These are phyloP conservation scores for Knoxia roxburghii DNA, from an alignment of 257 asterid species.

Conservation along the genomic window DNA sequence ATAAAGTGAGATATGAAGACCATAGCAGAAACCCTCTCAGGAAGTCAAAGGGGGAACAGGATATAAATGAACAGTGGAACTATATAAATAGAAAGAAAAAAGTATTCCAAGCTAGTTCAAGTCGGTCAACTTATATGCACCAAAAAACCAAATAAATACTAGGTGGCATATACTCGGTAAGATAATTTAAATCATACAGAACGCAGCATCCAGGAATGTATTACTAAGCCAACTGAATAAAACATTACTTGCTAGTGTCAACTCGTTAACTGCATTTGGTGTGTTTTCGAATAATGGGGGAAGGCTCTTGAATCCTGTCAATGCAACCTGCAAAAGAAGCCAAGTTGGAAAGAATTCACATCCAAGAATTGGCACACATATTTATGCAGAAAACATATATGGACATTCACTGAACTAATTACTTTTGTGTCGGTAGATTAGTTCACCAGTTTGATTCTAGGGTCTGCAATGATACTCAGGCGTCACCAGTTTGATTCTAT, in stretches of 20 bases:
- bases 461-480: neutral
- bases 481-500: neutral
- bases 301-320: slow-evolving; percentile 42
- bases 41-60: neutral
- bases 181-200: neutral
- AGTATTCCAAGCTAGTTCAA: neutral
- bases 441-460: neutral
- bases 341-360: neutral
- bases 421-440: neutral
- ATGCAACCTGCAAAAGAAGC: slow-evolving; percentile 31
- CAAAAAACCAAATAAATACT: neutral
- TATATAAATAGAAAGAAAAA: neutral
- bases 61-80: neutral
- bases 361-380: neutral
- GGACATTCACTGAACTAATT: neutral
- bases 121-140: neutral
- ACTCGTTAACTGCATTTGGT: slow-evolving; percentile 34
- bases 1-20: neutral
- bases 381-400: neutral
- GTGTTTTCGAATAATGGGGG: slow-evolving; percentile 50
- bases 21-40: neutral
- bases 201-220: neutral
- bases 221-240: slow-evolving; percentile 5
- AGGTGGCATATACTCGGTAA: neutral
- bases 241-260: slow-evolving; percentile 46